These are phyloP conservation scores for Phytophthora pistaciae DNA, from an alignment of 352 stramenopile genomes.

Conservation along the genomic window DNA sequence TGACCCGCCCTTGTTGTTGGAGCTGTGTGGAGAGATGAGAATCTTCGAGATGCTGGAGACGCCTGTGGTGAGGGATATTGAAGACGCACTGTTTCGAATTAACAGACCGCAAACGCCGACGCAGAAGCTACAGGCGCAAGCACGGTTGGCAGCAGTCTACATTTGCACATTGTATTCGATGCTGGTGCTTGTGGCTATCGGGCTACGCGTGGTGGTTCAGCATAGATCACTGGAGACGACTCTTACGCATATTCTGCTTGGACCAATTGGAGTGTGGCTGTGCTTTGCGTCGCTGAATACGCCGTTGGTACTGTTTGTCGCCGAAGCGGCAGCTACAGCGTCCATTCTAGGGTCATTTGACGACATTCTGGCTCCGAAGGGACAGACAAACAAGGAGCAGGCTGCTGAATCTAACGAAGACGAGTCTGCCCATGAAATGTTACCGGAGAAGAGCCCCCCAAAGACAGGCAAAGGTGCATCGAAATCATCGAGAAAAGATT, in stretches of 20 bases:
- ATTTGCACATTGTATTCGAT: constrained; percentile 79
- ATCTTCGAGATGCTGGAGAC: constrained; percentile 90
- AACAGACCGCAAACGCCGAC: constrained; percentile 75
- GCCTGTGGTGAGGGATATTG: constrained; percentile 79
- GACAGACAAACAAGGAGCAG: constrained; percentile 16
- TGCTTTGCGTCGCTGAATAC: constrained; percentile 89
- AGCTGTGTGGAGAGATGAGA: constrained; percentile 87
- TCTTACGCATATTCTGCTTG: constrained; percentile 74
- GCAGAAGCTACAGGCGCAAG: constrained; percentile 77
- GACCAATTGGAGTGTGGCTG: constrained; percentile 83
- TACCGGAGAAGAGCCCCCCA: background rate
- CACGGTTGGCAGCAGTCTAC: constrained; percentile 59
- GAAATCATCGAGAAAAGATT: constrained; percentile 19
- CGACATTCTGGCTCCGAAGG: constrained; percentile 54
- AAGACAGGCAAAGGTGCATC: background rate
- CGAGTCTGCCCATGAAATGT: background rate
- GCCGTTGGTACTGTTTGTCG: constrained; percentile 81
- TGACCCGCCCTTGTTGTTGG: constrained; percentile 73
- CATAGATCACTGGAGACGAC: constrained; percentile 75
- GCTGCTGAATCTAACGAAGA: constrained; percentile 4
- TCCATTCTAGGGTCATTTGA: constrained; percentile 86
- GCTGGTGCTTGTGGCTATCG: constrained; percentile 74
- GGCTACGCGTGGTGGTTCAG: constrained; percentile 68
- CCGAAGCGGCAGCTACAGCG: constrained; percentile 72
- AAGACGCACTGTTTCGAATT: constrained; percentile 83